Percentiles rank a stretch among this genome's conserved stretches.
phyloP scores from a whole-genome alignment of 345 rosid species.

The Acer saccharum region DNA sequence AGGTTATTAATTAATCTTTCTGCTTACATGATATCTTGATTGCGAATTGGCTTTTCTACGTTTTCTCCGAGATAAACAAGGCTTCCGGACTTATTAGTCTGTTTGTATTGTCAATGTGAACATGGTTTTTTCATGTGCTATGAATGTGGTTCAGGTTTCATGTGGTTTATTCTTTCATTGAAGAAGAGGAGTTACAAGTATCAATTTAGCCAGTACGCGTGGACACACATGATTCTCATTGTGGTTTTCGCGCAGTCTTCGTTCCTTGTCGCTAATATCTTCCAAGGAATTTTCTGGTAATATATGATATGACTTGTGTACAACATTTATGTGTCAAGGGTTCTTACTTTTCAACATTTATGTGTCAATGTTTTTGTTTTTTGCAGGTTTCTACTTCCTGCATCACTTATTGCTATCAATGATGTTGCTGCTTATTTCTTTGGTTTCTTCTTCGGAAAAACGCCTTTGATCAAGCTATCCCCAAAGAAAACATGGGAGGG shows the following conservation, averaged over 20 bases:
- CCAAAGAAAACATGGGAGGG: constrained; percentile 99
- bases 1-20: constrained; percentile 34
- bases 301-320: not conserved
- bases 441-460: constrained; percentile 97
- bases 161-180: constrained; percentile 96
- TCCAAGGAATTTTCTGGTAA: constrained; percentile 99
- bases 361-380: not conserved
- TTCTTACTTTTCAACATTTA: too few species aligned
- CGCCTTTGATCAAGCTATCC: constrained; percentile 91
- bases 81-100: too few species aligned
- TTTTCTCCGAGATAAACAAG: not conserved
- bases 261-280: constrained; percentile 94
- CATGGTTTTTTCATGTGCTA: not conserved
- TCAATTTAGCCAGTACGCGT: constrained; percentile 98
- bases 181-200: constrained; percentile 99
- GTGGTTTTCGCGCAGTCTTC: constrained; percentile 95
- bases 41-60: not conserved
- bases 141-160: constrained; percentile 59
- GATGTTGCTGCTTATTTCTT: constrained; percentile 84
- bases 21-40: constrained; percentile 22
- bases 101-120: not conserved
- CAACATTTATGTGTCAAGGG: constrained; percentile 11
- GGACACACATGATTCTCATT: constrained; percentile 98
- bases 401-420: constrained; percentile 85
- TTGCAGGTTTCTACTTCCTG: constrained; percentile 96